These are phyloP conservation scores for Hymenochaete sp. DNA, from an alignment of 1,284 basidiomycete genomes.

Conservation along the genomic window DNA sequence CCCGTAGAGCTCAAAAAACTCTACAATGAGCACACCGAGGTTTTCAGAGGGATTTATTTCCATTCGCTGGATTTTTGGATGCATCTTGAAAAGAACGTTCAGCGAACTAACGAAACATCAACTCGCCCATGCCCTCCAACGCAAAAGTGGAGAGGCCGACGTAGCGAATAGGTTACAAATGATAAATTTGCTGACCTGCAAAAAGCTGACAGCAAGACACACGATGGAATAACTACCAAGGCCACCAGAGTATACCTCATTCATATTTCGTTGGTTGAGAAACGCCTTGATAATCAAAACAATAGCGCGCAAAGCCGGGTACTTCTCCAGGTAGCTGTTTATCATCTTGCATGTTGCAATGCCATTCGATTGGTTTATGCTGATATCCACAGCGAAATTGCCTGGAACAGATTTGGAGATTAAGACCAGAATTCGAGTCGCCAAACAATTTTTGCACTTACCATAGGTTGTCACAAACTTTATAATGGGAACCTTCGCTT, in stretches of 20 bases:
- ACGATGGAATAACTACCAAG: constrained; percentile 93
- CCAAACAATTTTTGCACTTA: constrained; percentile 16
- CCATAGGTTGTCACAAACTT: constrained; percentile 78
- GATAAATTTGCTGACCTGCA: constrained; percentile 48
- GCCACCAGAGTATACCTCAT: constrained; percentile 94
- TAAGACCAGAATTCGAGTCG: not conserved
- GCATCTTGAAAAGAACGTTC: constrained; percentile 40
- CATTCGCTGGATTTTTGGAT: constrained; percentile 84
- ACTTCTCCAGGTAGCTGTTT: constrained; percentile 66
- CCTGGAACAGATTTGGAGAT: constrained; percentile 31
- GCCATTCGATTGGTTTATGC: constrained; percentile 83
- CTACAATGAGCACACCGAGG: constrained; percentile 86
- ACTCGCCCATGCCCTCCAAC: too few species aligned
- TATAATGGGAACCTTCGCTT: constrained; percentile 88
- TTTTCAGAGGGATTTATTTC: constrained; percentile 86
- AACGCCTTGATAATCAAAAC: constrained; percentile 88
- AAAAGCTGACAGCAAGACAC: constrained; percentile 85
- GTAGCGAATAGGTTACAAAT: not conserved
- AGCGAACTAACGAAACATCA: constrained; percentile 18
- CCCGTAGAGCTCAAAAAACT: constrained; percentile 96
- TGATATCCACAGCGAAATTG: constrained; percentile 82
- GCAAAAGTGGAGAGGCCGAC: not conserved
- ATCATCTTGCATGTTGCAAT: constrained; percentile 76
- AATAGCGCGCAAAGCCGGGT: constrained; percentile 72
- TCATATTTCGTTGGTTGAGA: constrained; percentile 85